Conservation (phyloP, 768 basidiomycete species). For the Auricularia sp. region DNA sequence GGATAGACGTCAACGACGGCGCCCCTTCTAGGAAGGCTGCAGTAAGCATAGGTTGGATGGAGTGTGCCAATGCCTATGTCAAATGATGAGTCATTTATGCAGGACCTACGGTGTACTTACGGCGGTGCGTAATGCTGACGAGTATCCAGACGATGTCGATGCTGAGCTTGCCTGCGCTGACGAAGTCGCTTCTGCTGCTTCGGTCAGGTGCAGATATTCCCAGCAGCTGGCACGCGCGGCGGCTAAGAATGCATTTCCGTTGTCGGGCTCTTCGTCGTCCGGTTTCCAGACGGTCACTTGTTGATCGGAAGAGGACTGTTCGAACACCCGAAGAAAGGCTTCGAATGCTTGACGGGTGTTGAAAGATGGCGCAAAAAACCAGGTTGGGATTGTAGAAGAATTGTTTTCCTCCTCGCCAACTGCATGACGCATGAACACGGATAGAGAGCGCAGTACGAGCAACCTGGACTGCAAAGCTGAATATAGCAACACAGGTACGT, state of each 20-base stretch:
- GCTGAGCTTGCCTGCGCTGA: not conserved
- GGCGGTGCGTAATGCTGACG: not conserved
- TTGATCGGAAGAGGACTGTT: not conserved
- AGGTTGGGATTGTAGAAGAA: constrained; percentile 32
- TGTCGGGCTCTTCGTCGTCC: not conserved
- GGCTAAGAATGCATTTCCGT: constrained; percentile 3
- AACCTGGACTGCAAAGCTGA: constrained; percentile 57
- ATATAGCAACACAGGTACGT: constrained; percentile 4
- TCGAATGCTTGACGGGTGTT: constrained; percentile 38
- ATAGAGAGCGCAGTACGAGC: constrained; percentile 61
- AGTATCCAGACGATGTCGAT: not conserved
- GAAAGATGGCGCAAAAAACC: constrained; percentile 62
- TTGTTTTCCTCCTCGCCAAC: constrained; percentile 16
- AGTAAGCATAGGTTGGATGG: constrained; percentile 69
- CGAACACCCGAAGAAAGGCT: constrained; percentile 42
- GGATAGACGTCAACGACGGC: constrained; percentile 62
- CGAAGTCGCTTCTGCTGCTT: not conserved
- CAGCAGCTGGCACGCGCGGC: constrained; percentile 24
- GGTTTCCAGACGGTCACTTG: not conserved
- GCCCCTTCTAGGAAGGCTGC: constrained; percentile 84
- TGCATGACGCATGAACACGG: constrained; percentile 51
- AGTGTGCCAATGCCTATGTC: constrained; percentile 43
- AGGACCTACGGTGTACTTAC: not conserved
- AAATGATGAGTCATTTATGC: not conserved
- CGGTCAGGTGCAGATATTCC: not conserved